Percentiles rank a stretch among this genome's conserved stretches.
Conservation (phyloP, 1,139 yeast species). For the Blastobotrys buckinghamii region DNA sequence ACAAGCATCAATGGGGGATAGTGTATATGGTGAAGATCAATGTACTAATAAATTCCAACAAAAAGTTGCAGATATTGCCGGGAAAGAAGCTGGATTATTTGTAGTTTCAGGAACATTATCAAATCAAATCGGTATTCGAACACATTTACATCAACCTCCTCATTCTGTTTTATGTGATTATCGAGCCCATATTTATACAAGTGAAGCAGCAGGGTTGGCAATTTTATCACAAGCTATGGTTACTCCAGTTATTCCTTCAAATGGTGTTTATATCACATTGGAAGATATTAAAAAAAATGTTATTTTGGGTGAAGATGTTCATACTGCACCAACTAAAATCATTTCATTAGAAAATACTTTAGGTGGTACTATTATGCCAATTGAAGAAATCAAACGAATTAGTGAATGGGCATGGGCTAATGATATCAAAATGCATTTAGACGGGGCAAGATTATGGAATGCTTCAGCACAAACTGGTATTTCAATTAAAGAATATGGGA, state of each 20-base stretch:
- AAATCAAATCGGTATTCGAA: conserved; percentile 79
- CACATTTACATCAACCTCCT: conserved; percentile 80
- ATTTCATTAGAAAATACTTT: conserved; percentile 84
- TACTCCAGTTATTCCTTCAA: conserved; percentile 68
- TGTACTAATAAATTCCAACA: conserved; percentile 61
- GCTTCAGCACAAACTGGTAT: conserved; percentile 75
- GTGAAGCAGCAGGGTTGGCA: conserved; percentile 91
- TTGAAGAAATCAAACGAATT: conserved; percentile 72
- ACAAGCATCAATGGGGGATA: conserved; percentile 69
- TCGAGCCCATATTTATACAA: conserved; percentile 75
- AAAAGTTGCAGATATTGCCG: conserved; percentile 63
- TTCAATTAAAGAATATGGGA: conserved; percentile 64
- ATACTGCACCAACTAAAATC: conserved; percentile 81
- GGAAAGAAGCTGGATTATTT: conserved; percentile 77
- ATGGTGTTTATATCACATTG: conserved; percentile 69
- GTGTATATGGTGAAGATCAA: conserved; percentile 80
- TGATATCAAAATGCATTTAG: conserved; percentile 69
- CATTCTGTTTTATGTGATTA: conserved; percentile 77
- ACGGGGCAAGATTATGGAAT: conserved; percentile 96
- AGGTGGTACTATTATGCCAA: conserved; percentile 76
- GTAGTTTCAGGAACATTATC: conserved; percentile 90
- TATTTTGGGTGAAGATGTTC: conserved; percentile 76
- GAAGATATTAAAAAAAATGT: conserved; percentile 65
- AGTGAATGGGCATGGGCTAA: conserved; percentile 63
- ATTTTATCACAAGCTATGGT: conserved; percentile 91